phyloP scores from a whole-genome alignment of 768 basidiomycete species.

The Pleurotus ostreatus region DNA sequence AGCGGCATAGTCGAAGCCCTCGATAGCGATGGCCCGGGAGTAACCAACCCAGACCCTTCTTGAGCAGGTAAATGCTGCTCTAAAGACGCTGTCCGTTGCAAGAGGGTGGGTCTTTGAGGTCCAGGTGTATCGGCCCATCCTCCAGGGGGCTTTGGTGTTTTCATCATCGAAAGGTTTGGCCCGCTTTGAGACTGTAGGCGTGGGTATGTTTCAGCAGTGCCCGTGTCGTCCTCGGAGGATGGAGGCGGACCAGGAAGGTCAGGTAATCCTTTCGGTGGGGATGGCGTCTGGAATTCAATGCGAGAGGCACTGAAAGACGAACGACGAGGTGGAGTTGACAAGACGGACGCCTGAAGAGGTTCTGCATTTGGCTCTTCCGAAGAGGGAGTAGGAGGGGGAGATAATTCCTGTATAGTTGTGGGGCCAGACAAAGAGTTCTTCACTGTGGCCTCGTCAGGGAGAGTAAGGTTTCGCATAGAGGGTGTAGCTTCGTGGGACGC shows the following conservation, averaged over 20 bases:
- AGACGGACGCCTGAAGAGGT: constrained; percentile 11
- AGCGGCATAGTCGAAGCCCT: constrained; percentile 40
- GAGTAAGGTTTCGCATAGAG: constrained; percentile 13
- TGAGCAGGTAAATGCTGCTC: background rate
- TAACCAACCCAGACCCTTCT: background rate
- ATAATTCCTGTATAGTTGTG: constrained; percentile 11
- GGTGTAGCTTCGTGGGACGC: constrained; percentile 21
- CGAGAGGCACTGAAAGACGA: constrained; percentile 36
- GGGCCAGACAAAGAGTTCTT: background rate
- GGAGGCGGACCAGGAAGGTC: constrained; percentile 65
- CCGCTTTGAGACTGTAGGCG: background rate
- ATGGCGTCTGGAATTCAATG: constrained; percentile 55
- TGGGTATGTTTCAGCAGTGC: constrained; percentile 9
- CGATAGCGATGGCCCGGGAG: constrained; percentile 36
- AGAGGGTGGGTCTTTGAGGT: background rate
- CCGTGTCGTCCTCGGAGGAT: constrained; percentile 46
- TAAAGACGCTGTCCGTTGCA: background rate
- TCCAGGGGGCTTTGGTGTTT: constrained; percentile 46
- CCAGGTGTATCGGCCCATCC: constrained; percentile 30
- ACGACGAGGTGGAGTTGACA: constrained; percentile 46
- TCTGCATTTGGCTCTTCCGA: constrained; percentile 9
- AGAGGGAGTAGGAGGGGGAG: constrained; percentile 29
- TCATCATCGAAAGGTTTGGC: constrained; percentile 22
- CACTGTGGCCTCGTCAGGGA: constrained; percentile 7
- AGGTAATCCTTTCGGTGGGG: constrained; percentile 58